Percentiles rank a stretch among this genome's conserved stretches.
Conservation (phyloP, 2,329 filamentous ascomycete genomes). For the Paraconiothyrium sp. region DNA sequence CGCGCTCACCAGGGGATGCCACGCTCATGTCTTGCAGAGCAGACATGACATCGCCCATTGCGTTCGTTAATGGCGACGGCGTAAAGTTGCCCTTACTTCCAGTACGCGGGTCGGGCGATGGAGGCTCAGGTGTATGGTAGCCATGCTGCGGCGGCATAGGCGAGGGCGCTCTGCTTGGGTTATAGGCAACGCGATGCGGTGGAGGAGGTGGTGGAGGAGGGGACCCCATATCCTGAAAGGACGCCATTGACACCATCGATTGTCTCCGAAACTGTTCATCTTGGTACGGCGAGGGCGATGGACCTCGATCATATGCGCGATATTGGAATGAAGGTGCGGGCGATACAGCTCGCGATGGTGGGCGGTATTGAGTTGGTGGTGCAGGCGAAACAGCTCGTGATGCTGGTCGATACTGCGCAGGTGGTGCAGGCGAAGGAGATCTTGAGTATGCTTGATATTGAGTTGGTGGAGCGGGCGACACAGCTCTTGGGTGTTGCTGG, state of each 20-base stretch:
- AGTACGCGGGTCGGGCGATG: constrained; percentile 65
- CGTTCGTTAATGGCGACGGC: constrained; percentile 89
- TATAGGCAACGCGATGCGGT: constrained; percentile 71
- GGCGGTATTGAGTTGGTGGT: constrained; percentile 36
- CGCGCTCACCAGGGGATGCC: constrained; percentile 63
- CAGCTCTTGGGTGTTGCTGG: constrained; percentile 33
- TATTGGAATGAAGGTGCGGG: constrained; percentile 49
- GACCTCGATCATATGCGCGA: constrained; percentile 49
- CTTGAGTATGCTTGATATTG: constrained; percentile 31
- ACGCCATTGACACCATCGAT: constrained; percentile 54
- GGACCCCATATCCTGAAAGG: constrained; percentile 55
- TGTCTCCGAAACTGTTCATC: constrained; percentile 25
- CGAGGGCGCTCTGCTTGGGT: constrained; percentile 51
- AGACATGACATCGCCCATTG: constrained; percentile 98
- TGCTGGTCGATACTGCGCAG: constrained; percentile 32
- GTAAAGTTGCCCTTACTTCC: constrained; percentile 62
- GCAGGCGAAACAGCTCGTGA: constrained; percentile 42
- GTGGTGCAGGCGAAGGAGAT: constrained; percentile 41
- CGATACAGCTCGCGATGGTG: constrained; percentile 39
- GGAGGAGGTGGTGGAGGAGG: constrained; percentile 88
- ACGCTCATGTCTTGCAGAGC: constrained; percentile 87
- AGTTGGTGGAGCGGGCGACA: constrained; percentile 36
- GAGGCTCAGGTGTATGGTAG: constrained; percentile 70
- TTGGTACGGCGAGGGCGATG: constrained; percentile 51
- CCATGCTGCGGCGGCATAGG: constrained; percentile 51